Evolutionary conservation across 2,329 filamentous ascomycete species (phyloP), one percentile per base, ranked within the genome.

Genomic region (Rugonectria rugulosa): DNA sequence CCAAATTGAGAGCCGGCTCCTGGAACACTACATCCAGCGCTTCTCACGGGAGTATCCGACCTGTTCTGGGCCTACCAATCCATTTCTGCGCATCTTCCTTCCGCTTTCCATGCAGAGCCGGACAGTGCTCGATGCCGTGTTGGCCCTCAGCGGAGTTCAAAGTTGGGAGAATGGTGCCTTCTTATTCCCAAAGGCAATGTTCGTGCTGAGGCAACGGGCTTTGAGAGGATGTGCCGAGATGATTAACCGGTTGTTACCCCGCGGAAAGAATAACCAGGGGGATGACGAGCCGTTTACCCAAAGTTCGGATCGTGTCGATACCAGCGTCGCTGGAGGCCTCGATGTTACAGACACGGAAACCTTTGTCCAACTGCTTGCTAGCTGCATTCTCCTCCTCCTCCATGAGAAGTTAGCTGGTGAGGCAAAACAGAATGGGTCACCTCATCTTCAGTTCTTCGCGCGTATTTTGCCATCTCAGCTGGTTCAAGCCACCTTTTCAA

Each of bases 391-490:
- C 6, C 45, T 64, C 6, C 31, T 61, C 1, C 41, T 64, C 4
- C 61, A 56, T 23, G 62, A 64, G 36, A 64, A 64, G 32, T 43
- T 64, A 4, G 49, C 40, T 15, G 60, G 60, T 1, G 58, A 58
- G 19, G 20, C 48, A 12, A 19, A 53, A 21, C 43, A 52, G 6
- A 59, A 57, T n/a, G 53, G 42, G n/a, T 34, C 47, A 4, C 27
- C 47, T 11, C 56, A 56, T 19, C 52, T 64, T 20, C 51, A 51
- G 6, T 57, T 60, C 43, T 56, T 62, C 15, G 36, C 54, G 5
- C 29, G 26, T 15, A 7, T 59, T 4, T 53, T 62, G 29, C 57
- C 51, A 4, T 14, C 7, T 12, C 17, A 29, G 4, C 31, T 52
- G 2, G 29, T 63, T 24, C 40, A 17, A 4, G n/a, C 37, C 11